Conservation (phyloP, 108 stramenopile species). For the Asterionellopsis glacialis region DNA sequence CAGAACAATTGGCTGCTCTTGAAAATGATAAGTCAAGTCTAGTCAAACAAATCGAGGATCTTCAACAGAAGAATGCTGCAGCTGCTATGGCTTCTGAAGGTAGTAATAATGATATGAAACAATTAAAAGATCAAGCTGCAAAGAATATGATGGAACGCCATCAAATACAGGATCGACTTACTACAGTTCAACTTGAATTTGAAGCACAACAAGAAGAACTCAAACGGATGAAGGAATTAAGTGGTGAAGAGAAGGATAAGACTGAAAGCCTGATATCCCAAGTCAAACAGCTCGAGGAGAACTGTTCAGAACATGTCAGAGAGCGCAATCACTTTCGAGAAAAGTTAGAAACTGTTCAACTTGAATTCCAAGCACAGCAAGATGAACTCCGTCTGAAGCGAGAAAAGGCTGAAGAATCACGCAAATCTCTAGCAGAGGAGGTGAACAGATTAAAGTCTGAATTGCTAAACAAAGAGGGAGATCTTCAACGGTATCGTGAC, state of each 20-base stretch:
- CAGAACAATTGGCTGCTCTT: conserved; percentile 34
- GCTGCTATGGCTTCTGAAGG: no score
- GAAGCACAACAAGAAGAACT: conserved; percentile 7
- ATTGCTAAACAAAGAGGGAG: conserved; percentile 3
- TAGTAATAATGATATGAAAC: no score
- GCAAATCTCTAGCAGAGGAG: conserved; percentile 3
- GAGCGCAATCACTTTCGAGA: no score
- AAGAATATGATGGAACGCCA: no score
- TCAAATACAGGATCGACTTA: neutral
- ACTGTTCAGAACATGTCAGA: neutral
- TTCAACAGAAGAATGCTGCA: conserved; percentile 1
- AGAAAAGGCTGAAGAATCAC: conserved; percentile 10
- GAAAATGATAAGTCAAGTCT: conserved; percentile 27
- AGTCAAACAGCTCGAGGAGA: conserved; percentile 21
- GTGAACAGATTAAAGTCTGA: neutral
- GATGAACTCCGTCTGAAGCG: conserved; percentile 13
- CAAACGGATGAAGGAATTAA: neutral
- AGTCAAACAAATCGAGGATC: conserved; percentile 1
- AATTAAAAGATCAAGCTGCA: no score
- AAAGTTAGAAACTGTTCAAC: no score
- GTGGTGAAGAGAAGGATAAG: no score
- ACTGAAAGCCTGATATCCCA: neutral
- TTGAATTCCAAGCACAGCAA: no score
- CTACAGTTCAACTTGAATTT: conserved; percentile 3
- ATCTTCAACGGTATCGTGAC: neutral